Evolutionary conservation across 345 rosid genomes (phyloP).

Genomic region (Boechera stricta): DNA sequence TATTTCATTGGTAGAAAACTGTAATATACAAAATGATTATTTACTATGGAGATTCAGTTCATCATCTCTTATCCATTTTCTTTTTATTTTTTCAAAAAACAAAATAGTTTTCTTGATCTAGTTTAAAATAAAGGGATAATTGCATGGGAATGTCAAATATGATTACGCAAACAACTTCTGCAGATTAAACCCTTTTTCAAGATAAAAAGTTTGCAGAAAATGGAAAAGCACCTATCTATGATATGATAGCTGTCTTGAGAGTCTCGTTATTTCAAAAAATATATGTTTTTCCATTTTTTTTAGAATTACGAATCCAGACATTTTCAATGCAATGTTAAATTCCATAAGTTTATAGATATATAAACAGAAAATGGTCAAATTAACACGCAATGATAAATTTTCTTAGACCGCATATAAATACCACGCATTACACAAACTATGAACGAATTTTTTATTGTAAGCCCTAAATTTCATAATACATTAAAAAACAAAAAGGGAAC

Average conservation of each 20-base stretch:
- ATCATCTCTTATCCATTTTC: neutral
- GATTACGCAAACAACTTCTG: conserved; percentile 1
- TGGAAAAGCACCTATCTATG: neutral
- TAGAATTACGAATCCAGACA: neutral
- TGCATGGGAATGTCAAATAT: neutral
- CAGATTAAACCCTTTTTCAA: neutral
- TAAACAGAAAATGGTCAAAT: neutral
- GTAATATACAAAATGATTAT: neutral
- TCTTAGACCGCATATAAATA: too few relatives aligned
- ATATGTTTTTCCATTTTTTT: neutral
- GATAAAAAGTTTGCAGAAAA: conserved; percentile 14
- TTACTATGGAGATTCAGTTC: neutral
- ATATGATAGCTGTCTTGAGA: neutral
- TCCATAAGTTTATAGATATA: neutral
- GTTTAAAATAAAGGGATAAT: neutral
- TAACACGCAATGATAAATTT: neutral
- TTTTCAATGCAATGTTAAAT: too few relatives aligned
- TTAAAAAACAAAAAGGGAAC: neutral
- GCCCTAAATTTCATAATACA: neutral
- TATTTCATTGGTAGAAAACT: neutral
- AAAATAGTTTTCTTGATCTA: neutral
- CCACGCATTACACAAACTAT: neutral
- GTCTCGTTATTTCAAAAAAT: neutral
- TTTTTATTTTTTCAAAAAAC: neutral
- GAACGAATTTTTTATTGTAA: too few relatives aligned